A percentile compares a stretch with the other conserved stretches of the same genome.
Conservation (phyloP, 495 filamentous ascomycete genomes). For the Lepraria neglecta region DNA sequence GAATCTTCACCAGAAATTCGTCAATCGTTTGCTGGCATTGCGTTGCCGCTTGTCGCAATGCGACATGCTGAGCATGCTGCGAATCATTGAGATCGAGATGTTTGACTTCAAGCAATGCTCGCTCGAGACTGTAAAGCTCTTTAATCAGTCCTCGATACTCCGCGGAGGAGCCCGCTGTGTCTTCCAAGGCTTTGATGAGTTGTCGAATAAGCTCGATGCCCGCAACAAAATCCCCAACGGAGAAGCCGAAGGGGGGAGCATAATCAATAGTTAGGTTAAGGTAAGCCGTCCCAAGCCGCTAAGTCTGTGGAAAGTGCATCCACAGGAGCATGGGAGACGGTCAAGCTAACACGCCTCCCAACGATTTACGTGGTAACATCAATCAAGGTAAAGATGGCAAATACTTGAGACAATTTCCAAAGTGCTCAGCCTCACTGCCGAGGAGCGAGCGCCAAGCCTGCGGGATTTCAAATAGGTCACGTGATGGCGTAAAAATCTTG, state of each 20-base stretch:
- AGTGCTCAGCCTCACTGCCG: no score
- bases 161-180: constrained; percentile 19
- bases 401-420: no score
- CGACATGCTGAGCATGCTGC: constrained; percentile 23
- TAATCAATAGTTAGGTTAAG: no score
- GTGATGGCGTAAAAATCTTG: not conserved
- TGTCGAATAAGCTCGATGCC: constrained; percentile 11
- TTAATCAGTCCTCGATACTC: constrained; percentile 28
- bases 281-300: no score
- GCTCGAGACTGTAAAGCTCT: constrained; percentile 32
- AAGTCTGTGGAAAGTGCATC: no score
- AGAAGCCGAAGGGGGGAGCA: constrained; percentile 7
- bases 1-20: constrained; percentile 27
- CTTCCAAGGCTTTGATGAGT: constrained; percentile 28
- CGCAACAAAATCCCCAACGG: constrained; percentile 5
- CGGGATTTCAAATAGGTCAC: not conserved
- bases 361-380: no score
- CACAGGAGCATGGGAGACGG: no score
- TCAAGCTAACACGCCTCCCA: no score
- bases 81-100: constrained; percentile 25
- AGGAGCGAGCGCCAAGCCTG: no score
- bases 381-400: no score
- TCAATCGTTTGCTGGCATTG: constrained; percentile 33
- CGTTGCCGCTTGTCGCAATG: constrained; percentile 27
- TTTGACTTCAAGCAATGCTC: constrained; percentile 30